Percentiles rank a stretch among this genome's conserved stretches.
Conservation (phyloP, 257 asterid species). For the Rauvolfia tetraphylla region DNA sequence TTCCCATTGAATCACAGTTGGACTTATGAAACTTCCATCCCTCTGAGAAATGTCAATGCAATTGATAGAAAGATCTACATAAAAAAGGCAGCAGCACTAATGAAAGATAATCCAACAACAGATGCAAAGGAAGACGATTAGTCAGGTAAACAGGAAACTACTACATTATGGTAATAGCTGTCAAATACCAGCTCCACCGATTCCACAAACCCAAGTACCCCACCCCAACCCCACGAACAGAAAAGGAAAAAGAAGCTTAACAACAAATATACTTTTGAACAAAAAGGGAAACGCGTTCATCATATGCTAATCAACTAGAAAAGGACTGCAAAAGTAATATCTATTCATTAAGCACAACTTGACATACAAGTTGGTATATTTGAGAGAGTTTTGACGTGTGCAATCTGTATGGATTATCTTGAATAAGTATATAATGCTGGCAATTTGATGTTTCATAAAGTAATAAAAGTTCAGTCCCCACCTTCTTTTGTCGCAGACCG, state of each 20-base stretch:
- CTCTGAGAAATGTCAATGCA: background rate
- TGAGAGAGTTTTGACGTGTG: background rate
- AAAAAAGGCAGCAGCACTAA: background rate
- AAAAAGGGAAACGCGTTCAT: background rate
- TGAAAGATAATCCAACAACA: conserved; percentile 4
- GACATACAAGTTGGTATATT: background rate
- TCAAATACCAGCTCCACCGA: background rate
- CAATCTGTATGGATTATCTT: background rate
- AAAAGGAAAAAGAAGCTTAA: background rate
- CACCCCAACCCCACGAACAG: background rate
- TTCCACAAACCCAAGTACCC: background rate
- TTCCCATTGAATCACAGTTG: background rate
- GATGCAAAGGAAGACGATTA: background rate
- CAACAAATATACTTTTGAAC: background rate
- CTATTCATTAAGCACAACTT: background rate
- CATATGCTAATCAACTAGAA: background rate
- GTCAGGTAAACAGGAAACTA: background rate
- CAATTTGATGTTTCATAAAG: background rate
- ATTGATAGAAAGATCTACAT: background rate
- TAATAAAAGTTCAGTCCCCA: conserved; percentile 27
- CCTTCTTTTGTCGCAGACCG: conserved; percentile 87
- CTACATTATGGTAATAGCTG: background rate
- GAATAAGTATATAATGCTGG: background rate
- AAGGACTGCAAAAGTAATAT: background rate
- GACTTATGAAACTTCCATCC: background rate